Evolutionary conservation across 352 stramenopile genomes (phyloP).

Genomic region (Phytophthora pluvialis): DNA sequence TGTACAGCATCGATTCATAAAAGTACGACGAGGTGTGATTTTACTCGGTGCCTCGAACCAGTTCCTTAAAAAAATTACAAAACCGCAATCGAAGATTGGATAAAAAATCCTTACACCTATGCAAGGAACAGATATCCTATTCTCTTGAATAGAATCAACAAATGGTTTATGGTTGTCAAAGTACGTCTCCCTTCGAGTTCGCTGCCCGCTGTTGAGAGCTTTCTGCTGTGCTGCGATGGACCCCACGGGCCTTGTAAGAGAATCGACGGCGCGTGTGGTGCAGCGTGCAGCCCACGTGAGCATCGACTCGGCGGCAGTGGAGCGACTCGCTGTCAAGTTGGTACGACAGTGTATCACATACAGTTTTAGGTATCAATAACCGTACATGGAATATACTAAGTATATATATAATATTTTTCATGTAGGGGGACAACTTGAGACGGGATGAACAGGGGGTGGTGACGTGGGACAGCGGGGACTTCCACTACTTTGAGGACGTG

Average conservation of each 20-base stretch:
- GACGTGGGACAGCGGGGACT: constrained; percentile 82
- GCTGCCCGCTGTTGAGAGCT: background rate
- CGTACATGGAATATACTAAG: background rate
- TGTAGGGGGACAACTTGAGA: constrained; percentile 43
- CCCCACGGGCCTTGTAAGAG: constrained; percentile 55
- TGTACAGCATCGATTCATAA: too few relatives aligned
- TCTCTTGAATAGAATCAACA: constrained; percentile 4
- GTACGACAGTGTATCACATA: constrained; percentile 23
- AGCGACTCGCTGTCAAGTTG: constrained; percentile 49
- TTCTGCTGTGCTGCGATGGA: constrained; percentile 44
- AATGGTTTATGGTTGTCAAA: background rate
- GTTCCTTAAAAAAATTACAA: too few relatives aligned
- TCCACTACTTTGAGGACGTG: constrained; percentile 86
- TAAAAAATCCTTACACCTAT: background rate
- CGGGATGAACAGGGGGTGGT: constrained; percentile 48
- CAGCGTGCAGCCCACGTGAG: constrained; percentile 42
- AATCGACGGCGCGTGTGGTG: constrained; percentile 59
- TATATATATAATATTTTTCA: constrained; percentile 4
- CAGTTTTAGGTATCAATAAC: background rate
- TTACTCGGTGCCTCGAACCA: too few relatives aligned
- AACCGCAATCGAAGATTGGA: too few relatives aligned
- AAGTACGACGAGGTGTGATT: too few relatives aligned
- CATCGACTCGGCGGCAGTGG: constrained; percentile 42
- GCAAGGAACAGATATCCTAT: background rate
- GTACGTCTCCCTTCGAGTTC: background rate